Conservation (phyloP, 208 protist genomes). For the Strigomonas culicis region DNA sequence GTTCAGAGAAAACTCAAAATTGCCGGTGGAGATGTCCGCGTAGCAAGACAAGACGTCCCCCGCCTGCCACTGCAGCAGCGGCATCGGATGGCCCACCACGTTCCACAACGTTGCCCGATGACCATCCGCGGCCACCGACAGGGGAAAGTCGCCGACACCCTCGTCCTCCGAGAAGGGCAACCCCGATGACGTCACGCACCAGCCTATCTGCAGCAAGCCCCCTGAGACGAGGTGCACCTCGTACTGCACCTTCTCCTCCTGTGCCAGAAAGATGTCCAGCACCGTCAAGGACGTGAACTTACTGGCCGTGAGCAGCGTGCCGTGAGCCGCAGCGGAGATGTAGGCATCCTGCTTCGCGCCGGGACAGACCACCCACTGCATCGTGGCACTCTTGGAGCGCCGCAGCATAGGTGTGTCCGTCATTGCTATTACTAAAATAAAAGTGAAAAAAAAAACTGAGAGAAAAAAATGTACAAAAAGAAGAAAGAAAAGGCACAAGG, state of each 20-base stretch:
- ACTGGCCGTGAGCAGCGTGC: constrained; percentile 17
- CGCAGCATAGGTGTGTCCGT: neutral
- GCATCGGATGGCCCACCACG: constrained; percentile 9
- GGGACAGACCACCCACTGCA: constrained; percentile 21
- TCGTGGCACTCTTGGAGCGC: neutral
- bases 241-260: constrained; percentile 21
- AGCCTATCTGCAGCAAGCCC: constrained; percentile 32
- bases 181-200: constrained; percentile 16
- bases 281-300: constrained; percentile 22
- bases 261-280: constrained; percentile 7
- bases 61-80: constrained; percentile 16
- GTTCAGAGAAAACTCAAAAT: constrained; percentile 28
- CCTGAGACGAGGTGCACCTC: constrained; percentile 26
- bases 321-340: constrained; percentile 14
- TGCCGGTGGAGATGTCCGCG: constrained; percentile 20
- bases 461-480: constrained; percentile 5
- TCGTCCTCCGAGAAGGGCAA: constrained; percentile 21
- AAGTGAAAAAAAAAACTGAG: neutral
- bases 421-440: neutral
- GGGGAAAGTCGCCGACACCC: constrained; percentile 34
- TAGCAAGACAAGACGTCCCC: constrained; percentile 26
- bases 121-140: constrained; percentile 25
- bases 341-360: constrained; percentile 11
- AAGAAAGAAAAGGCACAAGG: constrained; percentile 7
- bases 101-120: constrained; percentile 23